Conservation (phyloP, 441 rosid species). For the Capsella rubella region DNA sequence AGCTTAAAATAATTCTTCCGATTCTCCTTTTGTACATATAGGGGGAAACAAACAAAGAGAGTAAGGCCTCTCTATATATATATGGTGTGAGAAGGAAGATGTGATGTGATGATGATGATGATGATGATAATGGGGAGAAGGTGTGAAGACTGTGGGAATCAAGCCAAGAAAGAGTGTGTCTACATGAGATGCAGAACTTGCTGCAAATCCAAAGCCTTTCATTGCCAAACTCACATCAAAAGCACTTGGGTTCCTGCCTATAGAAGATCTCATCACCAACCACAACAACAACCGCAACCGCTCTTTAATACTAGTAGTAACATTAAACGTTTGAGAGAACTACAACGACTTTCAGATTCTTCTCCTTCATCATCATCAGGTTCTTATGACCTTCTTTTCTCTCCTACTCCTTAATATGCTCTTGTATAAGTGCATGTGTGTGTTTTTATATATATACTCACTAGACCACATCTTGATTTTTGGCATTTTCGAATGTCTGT, state of each 20-base stretch:
- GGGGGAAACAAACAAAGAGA: conserved; percentile 28
- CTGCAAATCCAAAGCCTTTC: conserved; percentile 60
- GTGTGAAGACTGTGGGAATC: conserved; percentile 76
- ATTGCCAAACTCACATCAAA: conserved; percentile 63
- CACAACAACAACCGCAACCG: conserved; percentile 23
- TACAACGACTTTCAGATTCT: conserved; percentile 9
- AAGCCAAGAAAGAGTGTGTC: conserved; percentile 64
- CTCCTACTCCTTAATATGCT: not conserved
- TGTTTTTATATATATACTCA: not conserved
- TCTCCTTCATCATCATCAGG: conserved; percentile 39
- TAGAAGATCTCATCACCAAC: conserved; percentile 48
- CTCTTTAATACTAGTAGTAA: conserved; percentile 29
- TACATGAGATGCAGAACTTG: conserved; percentile 67
- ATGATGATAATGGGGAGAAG: conserved; percentile 47
- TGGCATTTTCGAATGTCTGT: not conserved
- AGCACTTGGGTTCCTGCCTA: conserved; percentile 75
- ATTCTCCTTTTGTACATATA: conserved; percentile 34
- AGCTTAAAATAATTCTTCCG: not conserved
- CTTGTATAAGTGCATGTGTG: not conserved
- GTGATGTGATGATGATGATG: not conserved
- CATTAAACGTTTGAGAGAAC: conserved; percentile 37
- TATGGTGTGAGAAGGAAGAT: not conserved
- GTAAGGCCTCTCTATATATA: not conserved
- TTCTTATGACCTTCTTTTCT: conserved; percentile 8
- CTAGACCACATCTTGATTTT: not conserved